Evolutionary conservation across 2,329 filamentous ascomycete species (phyloP).

Genomic region (Sporothrix variecibatus): DNA sequence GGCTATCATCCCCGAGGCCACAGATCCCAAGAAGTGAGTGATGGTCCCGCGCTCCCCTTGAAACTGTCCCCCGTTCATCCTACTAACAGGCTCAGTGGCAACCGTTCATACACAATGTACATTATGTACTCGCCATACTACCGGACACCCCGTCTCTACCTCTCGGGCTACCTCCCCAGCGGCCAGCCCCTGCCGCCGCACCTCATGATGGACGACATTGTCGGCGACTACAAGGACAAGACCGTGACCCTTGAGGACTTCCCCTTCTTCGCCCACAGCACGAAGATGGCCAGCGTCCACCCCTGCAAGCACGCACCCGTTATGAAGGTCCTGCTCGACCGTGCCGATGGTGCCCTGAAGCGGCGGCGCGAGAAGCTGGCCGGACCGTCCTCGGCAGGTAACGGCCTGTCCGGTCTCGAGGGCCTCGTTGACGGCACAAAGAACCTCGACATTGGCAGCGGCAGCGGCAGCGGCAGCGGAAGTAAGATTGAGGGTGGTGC

Average conservation of each 20-base stretch:
- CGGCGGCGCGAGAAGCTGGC: conserved; percentile 79
- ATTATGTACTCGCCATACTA: conserved; percentile 98
- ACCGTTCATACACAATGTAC: conserved; percentile 96
- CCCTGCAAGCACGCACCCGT: conserved; percentile 96
- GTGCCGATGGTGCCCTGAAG: conserved; percentile 90
- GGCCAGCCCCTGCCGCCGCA: conserved; percentile 56
- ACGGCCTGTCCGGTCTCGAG: conserved; percentile 40
- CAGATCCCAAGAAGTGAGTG: conserved; percentile 49
- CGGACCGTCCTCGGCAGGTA: conserved; percentile 51
- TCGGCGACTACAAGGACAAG: conserved; percentile 59
- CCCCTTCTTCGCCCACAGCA: conserved; percentile 83
- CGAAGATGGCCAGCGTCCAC: conserved; percentile 96
- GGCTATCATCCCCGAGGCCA: conserved; percentile 84
- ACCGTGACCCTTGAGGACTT: conserved; percentile 98
- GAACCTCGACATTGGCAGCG: conserved; percentile 20
- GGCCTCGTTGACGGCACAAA: conserved; percentile 27
- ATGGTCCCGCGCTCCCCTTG: not conserved
- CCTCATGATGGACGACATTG: conserved; percentile 45
- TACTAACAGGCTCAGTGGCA: conserved; percentile 56
- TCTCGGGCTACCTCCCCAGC: conserved; percentile 81
- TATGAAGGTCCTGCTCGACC: conserved; percentile 96
- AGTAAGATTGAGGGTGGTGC: conserved; percentile 43
- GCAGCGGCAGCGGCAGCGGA: not conserved
- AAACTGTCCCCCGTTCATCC: too few species aligned
- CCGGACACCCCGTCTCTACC: conserved; percentile 89